Evolutionary conservation across 768 basidiomycete species (phyloP).

Genomic region (Clitopilus hobsonii): DNA sequence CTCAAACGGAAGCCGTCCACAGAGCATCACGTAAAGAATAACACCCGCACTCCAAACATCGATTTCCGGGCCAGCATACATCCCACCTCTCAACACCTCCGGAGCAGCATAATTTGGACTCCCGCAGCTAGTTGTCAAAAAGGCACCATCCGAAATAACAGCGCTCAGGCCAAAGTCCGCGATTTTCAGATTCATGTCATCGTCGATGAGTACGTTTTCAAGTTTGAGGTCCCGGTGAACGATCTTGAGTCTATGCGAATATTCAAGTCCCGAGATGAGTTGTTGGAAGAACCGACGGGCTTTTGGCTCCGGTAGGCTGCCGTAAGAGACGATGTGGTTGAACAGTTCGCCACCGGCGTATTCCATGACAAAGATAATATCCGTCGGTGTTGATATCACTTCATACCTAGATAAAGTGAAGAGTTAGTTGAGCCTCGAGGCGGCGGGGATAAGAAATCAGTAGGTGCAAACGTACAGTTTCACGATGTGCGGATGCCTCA

Average conservation of each 20-base stretch:
- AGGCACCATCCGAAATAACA: conserved; percentile 94
- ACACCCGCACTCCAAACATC: conserved; percentile 99
- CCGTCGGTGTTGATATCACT: conserved; percentile 88
- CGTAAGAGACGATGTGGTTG: conserved; percentile 95
- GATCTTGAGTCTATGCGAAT: conserved; percentile 94
- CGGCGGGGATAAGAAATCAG: conserved; percentile 24
- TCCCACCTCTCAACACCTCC: conserved; percentile 91
- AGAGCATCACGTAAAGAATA: conserved; percentile 98
- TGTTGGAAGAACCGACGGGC: conserved; percentile 97
- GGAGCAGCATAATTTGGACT: conserved; percentile 99
- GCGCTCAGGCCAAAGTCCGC: conserved; percentile 98
- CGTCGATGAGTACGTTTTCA: conserved; percentile 88
- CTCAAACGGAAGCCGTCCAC: conserved; percentile 93
- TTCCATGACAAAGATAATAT: conserved; percentile 98
- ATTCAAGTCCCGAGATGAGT: conserved; percentile 95
- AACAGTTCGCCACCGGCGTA: conserved; percentile 96
- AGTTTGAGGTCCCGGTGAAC: conserved; percentile 98
- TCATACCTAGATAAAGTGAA: conserved; percentile 52
- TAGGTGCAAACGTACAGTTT: no score
- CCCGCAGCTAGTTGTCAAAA: conserved; percentile 95
- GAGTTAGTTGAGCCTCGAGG: conserved; percentile 9
- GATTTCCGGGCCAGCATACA: conserved; percentile 97
- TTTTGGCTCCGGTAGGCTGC: conserved; percentile 82
- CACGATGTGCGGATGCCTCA: conserved; percentile 95
- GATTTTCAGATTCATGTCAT: conserved; percentile 89